Base-by-base conservation (phyloP, 2,329 filamentous ascomycete species). In the Verticillium dahliae region DNA sequence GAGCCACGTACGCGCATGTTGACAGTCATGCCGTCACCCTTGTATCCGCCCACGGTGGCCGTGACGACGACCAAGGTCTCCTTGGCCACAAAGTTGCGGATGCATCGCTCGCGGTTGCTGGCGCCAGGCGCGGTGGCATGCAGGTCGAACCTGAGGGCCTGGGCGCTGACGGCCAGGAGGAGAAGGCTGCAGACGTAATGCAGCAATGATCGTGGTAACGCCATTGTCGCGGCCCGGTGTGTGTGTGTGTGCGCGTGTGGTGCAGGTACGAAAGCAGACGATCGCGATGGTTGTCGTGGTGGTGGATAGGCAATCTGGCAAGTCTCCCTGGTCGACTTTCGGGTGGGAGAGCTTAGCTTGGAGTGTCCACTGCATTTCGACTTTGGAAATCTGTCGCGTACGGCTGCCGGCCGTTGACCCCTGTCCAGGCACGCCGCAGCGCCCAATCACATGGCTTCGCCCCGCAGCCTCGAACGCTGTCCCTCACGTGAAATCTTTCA, bases 11-110 rank as follows among this genome's bases (percentile, higher is more conserved):
- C 94, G 78, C 96, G 89, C 84, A 99, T 95, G 76, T 98, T 96
- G 66, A 98, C 86, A 69, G 85, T 80, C 86, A 96, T 93, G 60
- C 95, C 95, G 81, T 99, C 95, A 62, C 92, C 94, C 78, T 89
- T 91, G 67, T 80, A 80, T n/a, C 95, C 95, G 73, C 89, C 86
- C 61, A 97, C 84, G 63, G 87, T 97, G 61, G 93, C 91, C 62
- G 94, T 98, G 60, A 99, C 94, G 38, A 98, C 94, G 52, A 99
- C 95, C 67, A 99, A 81, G 66, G 95, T 96, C 73, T 97, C 92
- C 77, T 87, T 90, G 64, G 86, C 85, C 67, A 97, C 93, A 76
- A 97, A 99, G 81, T 99, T 99, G 75, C 94, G 87, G 76, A 99
- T 90, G 80, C 95, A 99, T 80, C 94, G 86, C 79, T 94, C 90